Evolutionary conservation across 495 filamentous ascomycete genomes (phyloP), one percentile per base, ranked within the genome.

Genomic region (Neurospora tetrasperma): DNA sequence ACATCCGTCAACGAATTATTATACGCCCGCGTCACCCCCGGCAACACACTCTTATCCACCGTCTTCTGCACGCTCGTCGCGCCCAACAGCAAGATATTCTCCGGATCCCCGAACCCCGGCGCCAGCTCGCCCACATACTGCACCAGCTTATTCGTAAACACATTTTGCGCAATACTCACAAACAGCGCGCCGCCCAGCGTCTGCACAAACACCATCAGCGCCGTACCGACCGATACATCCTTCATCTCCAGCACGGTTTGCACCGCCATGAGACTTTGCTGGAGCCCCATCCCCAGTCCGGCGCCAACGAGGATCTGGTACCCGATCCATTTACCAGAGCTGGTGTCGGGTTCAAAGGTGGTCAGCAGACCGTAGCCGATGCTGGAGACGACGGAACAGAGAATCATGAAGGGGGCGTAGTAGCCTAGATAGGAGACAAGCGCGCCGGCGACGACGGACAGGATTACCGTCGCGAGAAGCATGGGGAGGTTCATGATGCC

Each of bases 401-500:
- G 70, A 69, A 92, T 84, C 85, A 95, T 90, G 77, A 90, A 92
- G 0, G 92, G 92, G 0, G 89, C 87, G 82, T 94, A 94, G 81
- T 95, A 93, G 4, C 94, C 93, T 46, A 89, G 78, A 0, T 82
- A 75, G 2, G 89, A 89, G 71, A 93, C 87, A 8, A 85, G 73
- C 3, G 79, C 82, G n/a, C 94, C 93, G 0, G 86, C 80, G 2
- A 89, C 27, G 16, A 96, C 84, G 3, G 89, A 88, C 46, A 85
- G 76, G 23, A 94, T 68, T 18, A 92, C 89, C 4, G 89, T 80
- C 4, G 81, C 78, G 23, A 95, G 84, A 23, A 97, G 87, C 80
- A 92, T 84, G 0, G 94, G 94, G 12, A 97, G 81, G 74, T 90
- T 92, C 80, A 88, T 88, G 78, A 96, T 91, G 27, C 94, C 94